Percentiles rank a stretch among this genome's conserved stretches.
phyloP scores from a whole-genome alignment of 225 moss, liverwort and hornwort species.

The Ulota crispa region DNA sequence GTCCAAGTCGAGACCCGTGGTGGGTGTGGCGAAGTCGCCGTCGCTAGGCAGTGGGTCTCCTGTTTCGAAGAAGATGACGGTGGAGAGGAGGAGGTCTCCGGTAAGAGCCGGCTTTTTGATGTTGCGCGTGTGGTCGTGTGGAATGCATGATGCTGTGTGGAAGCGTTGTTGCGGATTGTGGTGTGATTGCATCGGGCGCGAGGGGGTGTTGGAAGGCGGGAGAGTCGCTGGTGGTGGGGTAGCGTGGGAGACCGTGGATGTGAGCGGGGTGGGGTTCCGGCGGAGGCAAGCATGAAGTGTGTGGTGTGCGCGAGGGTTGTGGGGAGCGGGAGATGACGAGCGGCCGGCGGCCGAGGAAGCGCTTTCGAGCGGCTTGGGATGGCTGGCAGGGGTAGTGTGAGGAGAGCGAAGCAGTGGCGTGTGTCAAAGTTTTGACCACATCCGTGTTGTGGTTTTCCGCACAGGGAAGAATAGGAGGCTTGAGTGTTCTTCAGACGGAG shows the following conservation, averaged over 20 bases:
- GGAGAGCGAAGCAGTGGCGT: neutral
- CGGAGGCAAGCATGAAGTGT: neutral
- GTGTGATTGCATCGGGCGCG: neutral
- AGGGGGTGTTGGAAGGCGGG: neutral
- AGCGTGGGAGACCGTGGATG: neutral
- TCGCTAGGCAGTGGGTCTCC: conserved; percentile 21
- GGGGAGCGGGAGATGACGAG: neutral
- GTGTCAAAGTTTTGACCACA: conserved; percentile 25
- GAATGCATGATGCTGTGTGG: neutral
- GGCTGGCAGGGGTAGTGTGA: neutral
- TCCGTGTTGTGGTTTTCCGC: conserved; percentile 30
- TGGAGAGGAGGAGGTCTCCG: conserved; percentile 44
- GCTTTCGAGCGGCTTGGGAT: conserved; percentile 2
- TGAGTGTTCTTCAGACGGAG: conserved; percentile 59
- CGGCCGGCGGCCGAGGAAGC: neutral
- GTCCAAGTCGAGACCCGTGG: conserved; percentile 30
- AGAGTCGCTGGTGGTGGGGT: neutral
- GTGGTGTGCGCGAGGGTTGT: neutral
- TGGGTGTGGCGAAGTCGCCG: conserved; percentile 28
- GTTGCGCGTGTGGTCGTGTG: neutral
- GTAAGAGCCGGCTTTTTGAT: conserved; percentile 33
- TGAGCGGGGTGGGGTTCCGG: conserved; percentile 16
- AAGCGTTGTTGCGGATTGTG: neutral
- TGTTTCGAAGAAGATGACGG: conserved; percentile 33
- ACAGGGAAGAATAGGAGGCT: conserved; percentile 61